Evolutionary conservation across 2,329 filamentous ascomycete species (phyloP).

Genomic region (Aspergillus hiratsukae): DNA sequence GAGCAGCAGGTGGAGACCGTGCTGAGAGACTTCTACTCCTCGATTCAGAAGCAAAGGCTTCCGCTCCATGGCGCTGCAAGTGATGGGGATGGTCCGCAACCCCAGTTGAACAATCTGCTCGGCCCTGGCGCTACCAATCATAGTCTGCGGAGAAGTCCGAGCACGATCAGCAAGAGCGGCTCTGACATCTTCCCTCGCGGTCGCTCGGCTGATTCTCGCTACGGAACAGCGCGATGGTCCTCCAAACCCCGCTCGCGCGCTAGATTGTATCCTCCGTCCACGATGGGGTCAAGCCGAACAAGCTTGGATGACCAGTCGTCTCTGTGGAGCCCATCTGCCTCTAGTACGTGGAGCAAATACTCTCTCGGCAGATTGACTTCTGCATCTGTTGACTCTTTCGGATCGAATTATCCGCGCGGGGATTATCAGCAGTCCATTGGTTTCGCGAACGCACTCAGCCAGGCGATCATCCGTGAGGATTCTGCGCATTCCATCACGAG

Average conservation of each 20-base stretch:
- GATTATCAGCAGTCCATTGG: constrained; percentile 96
- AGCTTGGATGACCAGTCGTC: constrained; percentile 89
- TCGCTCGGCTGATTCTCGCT: constrained; percentile 62
- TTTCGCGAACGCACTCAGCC: constrained; percentile 92
- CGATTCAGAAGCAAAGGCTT: constrained; percentile 80
- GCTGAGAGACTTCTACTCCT: constrained; percentile 84
- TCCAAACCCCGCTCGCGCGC: constrained; percentile 82
- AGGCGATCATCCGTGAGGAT: constrained; percentile 88
- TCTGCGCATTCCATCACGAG: constrained; percentile 49
- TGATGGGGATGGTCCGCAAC: constrained; percentile 34
- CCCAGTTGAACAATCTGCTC: constrained; percentile 58
- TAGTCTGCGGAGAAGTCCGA: constrained; percentile 79
- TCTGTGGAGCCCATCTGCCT: constrained; percentile 84
- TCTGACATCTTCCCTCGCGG: constrained; percentile 72
- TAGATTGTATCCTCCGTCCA: constrained; percentile 69
- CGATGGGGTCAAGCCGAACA: constrained; percentile 84
- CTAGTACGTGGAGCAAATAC: constrained; percentile 94
- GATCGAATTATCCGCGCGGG: constrained; percentile 66
- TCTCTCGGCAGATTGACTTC: constrained; percentile 87
- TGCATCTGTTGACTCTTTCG: constrained; percentile 87
- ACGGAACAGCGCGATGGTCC: constrained; percentile 67
- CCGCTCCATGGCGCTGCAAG: constrained; percentile 72
- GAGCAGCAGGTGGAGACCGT: constrained; percentile 85
- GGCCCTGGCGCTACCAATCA: constrained; percentile 54
- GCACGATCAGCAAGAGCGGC: constrained; percentile 85